Base-by-base conservation (phyloP, 106 monocot species). In the Dioscorea alata region DNA sequence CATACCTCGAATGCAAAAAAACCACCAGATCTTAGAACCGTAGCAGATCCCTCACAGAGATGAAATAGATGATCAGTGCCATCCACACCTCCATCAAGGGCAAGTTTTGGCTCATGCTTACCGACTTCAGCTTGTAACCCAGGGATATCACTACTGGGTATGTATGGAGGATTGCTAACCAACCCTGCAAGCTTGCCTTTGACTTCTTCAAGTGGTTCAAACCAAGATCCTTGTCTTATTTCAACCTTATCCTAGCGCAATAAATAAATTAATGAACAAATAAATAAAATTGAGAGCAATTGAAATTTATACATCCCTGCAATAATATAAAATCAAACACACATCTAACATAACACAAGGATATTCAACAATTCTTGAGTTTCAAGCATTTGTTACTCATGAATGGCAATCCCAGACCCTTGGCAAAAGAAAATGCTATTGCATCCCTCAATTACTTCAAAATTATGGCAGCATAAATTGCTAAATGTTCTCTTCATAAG, bases 1-100 rank as follows among this genome's bases (percentile, higher is more conserved):
- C 69, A 78, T 81, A 94, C 94, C 94, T 96, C 96, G 71, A 96
- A 96, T 65, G 84, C 89, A 74, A 96, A 96, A 71, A 96, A 96
- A 49, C 96, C 96, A 23, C 91, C 96, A 50, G 86, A 67, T 57
- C 78, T 88, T 12, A 96, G 72, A 58, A 69, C 83, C 20, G 66
- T 65, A 42, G 73, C 71, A 57, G 81, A 84, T 48, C 88, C 92
- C 61, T 89, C 78, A 68, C 91, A 96, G 49, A 96, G 84, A 82
- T 80, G 92, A 71, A 96, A 65, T 59, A 96, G 86, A 79, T 86
- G 82, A 57, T 86, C 71, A 65, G 79, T 73, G 48, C 96, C 96
- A 78, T 89, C 66, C 4, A 72, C 68, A 18, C 96, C 91, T 63
- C 96, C 96, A 74, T 96, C 96, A 33, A 96, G 52, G 23, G 96